Evolutionary conservation across 768 basidiomycete genomes (phyloP), one percentile per base, ranked within the genome.

Genomic region (Leccinum variicolor): DNA sequence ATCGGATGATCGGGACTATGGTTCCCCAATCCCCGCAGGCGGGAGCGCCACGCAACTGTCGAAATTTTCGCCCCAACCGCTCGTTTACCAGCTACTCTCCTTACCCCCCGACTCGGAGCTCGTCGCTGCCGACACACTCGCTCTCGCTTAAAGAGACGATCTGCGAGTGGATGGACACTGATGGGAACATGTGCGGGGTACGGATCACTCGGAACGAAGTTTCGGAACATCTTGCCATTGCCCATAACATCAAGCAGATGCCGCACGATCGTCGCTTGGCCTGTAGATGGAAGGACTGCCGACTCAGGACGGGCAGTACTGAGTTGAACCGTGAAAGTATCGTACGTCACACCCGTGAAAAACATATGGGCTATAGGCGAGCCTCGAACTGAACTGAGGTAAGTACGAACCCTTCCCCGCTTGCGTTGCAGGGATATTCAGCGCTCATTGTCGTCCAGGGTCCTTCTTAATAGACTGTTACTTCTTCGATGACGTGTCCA

Each of bases 241-340:
- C 0, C 2, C 68, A 69, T 2, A 53, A 52, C 0, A 11, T 69
- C 33, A 33, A 19, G 7, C 50, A 57, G 0, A 19, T 53, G 36
- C 0, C 19, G 7, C 31, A 33, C 21, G 0, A 39, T 1, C 0
- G 1, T 10, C 43, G 0, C 0, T 1, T 66, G 11, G 0, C 1
- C 0, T 69, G 68, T 13, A 17, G 15, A 23, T 68, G 67, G 67
- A 1, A 2, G 0, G 51, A 50, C 1, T 67, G 66, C 28, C 31
- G 34, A 10, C 28, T 52, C 11, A 55, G 43, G 33, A 47, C 51
- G 19, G 28, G 19, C 2, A 52, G n/a, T 8, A 1, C 0, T 2
- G 4, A 0, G 14, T 45, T 69, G 17, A 69, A 68, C 0, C 64
- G 68, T 2, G 60, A 68, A 33, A 55, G 54, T 9, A 62, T 69